These are phyloP conservation scores for Wickerhamomyces bovis DNA, from an alignment of 805 yeast genomes.

Conservation along the genomic window DNA sequence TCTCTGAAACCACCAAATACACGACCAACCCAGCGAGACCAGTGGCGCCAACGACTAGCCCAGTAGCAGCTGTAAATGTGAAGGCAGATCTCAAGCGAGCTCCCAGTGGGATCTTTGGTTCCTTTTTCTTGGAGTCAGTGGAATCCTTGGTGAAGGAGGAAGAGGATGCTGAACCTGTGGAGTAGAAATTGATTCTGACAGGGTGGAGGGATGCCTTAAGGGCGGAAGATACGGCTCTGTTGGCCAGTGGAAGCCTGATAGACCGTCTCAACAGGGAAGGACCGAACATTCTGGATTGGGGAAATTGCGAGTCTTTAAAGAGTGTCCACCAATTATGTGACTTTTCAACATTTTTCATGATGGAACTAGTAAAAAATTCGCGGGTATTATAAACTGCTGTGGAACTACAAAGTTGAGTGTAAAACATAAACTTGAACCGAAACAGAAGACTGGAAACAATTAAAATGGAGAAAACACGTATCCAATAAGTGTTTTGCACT, in stretches of 20 bases:
- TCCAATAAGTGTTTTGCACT: no score
- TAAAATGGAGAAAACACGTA: no score
- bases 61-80: conserved; percentile 55
- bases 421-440: background rate
- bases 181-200: background rate
- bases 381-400: background rate
- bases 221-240: background rate
- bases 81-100: conserved; percentile 47
- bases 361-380: background rate
- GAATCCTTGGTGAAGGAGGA: background rate
- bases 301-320: background rate
- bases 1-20: conserved; percentile 71
- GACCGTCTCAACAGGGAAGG: background rate
- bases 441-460: background rate
- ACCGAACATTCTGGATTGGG: background rate
- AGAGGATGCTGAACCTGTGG: background rate
- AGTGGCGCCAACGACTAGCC: conserved; percentile 60
- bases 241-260: background rate
- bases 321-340: background rate
- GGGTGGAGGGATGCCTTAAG: background rate
- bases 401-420: no score
- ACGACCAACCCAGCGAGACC: conserved; percentile 64
- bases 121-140: conserved; percentile 5
- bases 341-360: background rate
- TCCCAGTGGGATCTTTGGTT: conserved; percentile 35